These are phyloP conservation scores for Emergomyces orientalis DNA, from an alignment of 2,329 filamentous ascomycete species.

Conservation along the genomic window DNA sequence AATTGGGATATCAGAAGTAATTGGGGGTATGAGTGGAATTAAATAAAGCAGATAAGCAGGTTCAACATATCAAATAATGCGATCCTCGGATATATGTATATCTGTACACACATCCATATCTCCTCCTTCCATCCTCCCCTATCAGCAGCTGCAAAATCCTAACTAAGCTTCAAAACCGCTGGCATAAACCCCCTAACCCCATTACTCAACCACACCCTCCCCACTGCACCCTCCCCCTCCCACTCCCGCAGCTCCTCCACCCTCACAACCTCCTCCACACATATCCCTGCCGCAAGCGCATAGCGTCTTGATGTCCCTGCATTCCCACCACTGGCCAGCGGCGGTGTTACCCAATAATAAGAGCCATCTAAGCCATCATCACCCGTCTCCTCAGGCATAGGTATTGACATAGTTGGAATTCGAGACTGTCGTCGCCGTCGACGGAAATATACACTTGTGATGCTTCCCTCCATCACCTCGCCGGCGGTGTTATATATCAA, in stretches of 20 bases:
- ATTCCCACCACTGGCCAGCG: constrained; percentile 68
- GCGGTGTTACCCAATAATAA: constrained; percentile 71
- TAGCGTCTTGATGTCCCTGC: constrained; percentile 73
- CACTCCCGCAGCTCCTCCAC: too few species aligned
- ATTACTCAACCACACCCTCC: constrained; percentile 84
- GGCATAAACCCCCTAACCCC: constrained; percentile 68
- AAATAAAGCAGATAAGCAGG: too few species aligned
- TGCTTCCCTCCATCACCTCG: constrained; percentile 74
- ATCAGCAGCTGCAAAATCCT: too few species aligned
- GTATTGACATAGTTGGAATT: not conserved
- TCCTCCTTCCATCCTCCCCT: too few species aligned
- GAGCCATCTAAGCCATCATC: constrained; percentile 17
- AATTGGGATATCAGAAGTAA: too few species aligned
- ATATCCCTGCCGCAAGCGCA: constrained; percentile 63
- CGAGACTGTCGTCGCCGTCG: constrained; percentile 31
- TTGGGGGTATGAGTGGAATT: too few species aligned
- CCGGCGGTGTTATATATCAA: constrained; percentile 58
- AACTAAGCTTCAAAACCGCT: constrained; percentile 22
- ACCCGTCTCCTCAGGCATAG: not conserved
- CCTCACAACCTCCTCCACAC: constrained; percentile 54
- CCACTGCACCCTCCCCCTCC: too few species aligned
- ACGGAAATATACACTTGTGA: constrained; percentile 75
- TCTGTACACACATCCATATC: too few species aligned
- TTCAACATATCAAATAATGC: too few species aligned
- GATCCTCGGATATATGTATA: too few species aligned